Conservation (phyloP, 306 rosid genomes). For the Echinosophora koreensis region DNA sequence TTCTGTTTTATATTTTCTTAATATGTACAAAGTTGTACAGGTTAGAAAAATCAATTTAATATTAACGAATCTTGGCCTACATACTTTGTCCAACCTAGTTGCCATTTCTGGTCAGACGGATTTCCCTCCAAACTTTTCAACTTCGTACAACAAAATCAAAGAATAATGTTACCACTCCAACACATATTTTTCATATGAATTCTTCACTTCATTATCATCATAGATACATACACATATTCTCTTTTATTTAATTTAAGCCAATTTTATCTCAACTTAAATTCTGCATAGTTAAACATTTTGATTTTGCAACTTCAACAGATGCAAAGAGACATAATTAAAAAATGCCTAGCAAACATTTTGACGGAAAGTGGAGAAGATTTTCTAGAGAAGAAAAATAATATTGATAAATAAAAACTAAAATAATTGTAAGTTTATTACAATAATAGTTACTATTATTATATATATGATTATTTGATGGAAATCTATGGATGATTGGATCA, state of each 20-base stretch:
- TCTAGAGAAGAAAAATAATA: background rate
- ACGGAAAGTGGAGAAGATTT: background rate
- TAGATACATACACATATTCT: too few relatives aligned
- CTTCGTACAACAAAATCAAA: slow-evolving; percentile 19
- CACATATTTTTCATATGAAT: too few relatives aligned
- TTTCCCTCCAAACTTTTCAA: slow-evolving; percentile 54
- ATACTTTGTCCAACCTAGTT: slow-evolving; percentile 49
- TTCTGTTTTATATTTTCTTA: too few relatives aligned
- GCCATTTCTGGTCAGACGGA: slow-evolving; percentile 58
- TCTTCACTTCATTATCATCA: too few relatives aligned
- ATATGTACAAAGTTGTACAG: too few relatives aligned
- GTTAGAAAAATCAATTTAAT: too few relatives aligned
- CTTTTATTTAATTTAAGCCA: too few relatives aligned
- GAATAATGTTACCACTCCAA: background rate
- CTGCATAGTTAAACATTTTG: background rate
- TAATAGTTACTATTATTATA: background rate
- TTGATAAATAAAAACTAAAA: too few relatives aligned
- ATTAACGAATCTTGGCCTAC: slow-evolving; percentile 45
- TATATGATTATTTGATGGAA: background rate
- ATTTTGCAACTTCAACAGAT: background rate
- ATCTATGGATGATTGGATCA: slow-evolving; percentile 36
- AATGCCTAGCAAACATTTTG: background rate
- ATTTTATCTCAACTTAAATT: background rate
- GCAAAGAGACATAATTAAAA: background rate
- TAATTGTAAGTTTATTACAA: too few relatives aligned